Base-by-base conservation (phyloP, 2,329 filamentous ascomycete species). In the Fusarium nematophilum region DNA sequence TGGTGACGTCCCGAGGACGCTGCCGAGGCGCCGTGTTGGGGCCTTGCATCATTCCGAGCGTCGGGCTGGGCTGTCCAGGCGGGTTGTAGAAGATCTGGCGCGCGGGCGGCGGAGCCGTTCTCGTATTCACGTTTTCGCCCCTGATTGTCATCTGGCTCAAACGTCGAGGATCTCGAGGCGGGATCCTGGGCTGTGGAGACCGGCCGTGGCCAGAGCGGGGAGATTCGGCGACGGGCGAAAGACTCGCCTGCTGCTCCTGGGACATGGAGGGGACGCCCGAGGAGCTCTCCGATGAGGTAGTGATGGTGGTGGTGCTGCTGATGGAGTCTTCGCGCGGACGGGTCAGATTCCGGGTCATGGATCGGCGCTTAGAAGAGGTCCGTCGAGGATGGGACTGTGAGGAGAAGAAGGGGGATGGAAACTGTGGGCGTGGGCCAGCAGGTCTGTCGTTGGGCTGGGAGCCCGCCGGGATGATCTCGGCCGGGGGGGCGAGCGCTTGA, bases 211-310 rank as follows among this genome's bases (percentile, higher is more conserved):
- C 62, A 7, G 73, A 70, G 11, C 69, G 68, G 3, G 80, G 81
- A 1, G 79, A 82, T 63, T 85, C 82, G 10, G 72, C 72, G 6
- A 85, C 81, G 1, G 82, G 82, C 0, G 82, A 82, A 5, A 84
- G 73, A 37, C 73, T 76, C 50, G 57, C 69, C 46, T 55, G 70
- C 18, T 67, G 61, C 8, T 64, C 57, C 14, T 59, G 61, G 1
- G 63, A 57, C 6, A 64, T 46, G 5, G 57, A 53, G 13, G 60
- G 63, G n/a, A 62, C 49, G n/a, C 50, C 57, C 14, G 55, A 52
- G 23, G 51, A 58, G 14, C 66, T 67, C 3, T 71, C 68, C 4
- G 73, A 70, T 4, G 70, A 73, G 9, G 67, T 68, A 6, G 72
- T 72, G 38, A 73, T 72, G 15, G 63, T 70, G 11, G 70, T 70